Base-by-base conservation (phyloP, 2,329 filamentous ascomycete species). In the Aspergillus hortae region DNA sequence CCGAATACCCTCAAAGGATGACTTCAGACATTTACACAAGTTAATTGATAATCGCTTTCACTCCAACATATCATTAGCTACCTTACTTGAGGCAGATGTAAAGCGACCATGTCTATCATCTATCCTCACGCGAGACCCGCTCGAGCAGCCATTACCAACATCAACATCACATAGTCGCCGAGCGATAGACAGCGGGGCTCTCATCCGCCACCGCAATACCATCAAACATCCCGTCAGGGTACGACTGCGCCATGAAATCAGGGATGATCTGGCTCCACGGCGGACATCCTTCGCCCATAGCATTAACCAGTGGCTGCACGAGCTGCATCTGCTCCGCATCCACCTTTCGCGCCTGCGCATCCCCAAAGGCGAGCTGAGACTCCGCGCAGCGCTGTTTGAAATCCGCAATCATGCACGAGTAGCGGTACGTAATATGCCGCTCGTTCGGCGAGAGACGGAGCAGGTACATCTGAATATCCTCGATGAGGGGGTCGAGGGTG, bases 361-460 rank as follows among this genome's bases (percentile, higher is more conserved):
- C 19, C 51, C 59, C 11, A 53, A 55, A 46, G 32, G 54, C n/a
- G 56, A 59, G 45, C 43, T 54, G 52, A 3, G 62, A 64, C 11
- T 64, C 63, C 1, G 61, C 59, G 27, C 65, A 67, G 6, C 66
- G 59, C 10, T 63, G 60, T 52, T 67, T 65, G 12, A 68, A 61
- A 46, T 68, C 65, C 35, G 59, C 55, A 30, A 69, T 58, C 32
- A 68, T 63, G 30, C 59, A 67, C 4, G 65, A 65, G 44, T 68
- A 67, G 4, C 64, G 61, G 48, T 67, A 69, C 1, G 66, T 61
- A 12, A 69, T 61, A 44, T 70, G 67, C 25, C 68, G 63, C 44
- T 67, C 65, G 35, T 62, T 64, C 4, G 67, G 67, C 0, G 67
- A 58, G 14, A 70, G 56, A 21, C 68, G 64, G 6, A 69, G 62